Evolutionary conservation across 2,329 filamentous ascomycete species (phyloP).

Genomic region (Lizonia empirigonia): DNA sequence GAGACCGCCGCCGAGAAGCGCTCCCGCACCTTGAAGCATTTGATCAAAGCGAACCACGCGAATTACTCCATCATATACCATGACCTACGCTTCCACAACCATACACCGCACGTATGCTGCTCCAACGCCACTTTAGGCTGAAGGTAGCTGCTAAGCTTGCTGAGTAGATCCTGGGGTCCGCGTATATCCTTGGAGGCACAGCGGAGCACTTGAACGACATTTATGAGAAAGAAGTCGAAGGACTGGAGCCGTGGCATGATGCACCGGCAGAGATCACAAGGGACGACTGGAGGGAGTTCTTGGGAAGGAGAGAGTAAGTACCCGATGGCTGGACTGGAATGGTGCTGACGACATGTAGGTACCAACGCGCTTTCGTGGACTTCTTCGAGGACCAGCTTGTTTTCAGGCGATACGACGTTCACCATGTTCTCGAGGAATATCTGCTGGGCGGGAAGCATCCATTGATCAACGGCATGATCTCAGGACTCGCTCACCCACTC

Average conservation of each 20-base stretch:
- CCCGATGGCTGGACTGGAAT: not conserved
- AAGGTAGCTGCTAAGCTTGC: slow-evolving; percentile 39
- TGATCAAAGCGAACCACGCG: slow-evolving; percentile 88
- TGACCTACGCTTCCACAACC: slow-evolving; percentile 77
- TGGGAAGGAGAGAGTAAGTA: slow-evolving; percentile 71
- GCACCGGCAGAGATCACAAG: slow-evolving; percentile 83
- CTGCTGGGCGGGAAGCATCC: slow-evolving; percentile 76
- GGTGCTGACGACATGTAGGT: slow-evolving; percentile 53
- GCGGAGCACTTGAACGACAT: slow-evolving; percentile 75
- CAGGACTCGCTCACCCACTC: slow-evolving; percentile 84
- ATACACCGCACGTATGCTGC: slow-evolving; percentile 70
- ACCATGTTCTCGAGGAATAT: slow-evolving; percentile 74
- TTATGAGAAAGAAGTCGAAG: slow-evolving; percentile 76
- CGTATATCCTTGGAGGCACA: slow-evolving; percentile 82
- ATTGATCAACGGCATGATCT: slow-evolving; percentile 78
- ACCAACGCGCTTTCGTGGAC: slow-evolving; percentile 89
- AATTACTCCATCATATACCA: slow-evolving; percentile 86
- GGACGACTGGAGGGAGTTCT: slow-evolving; percentile 83
- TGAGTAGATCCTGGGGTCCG: slow-evolving; percentile 72
- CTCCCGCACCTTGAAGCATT: slow-evolving; percentile 82
- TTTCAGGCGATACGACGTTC: slow-evolving; percentile 81
- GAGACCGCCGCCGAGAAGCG: slow-evolving; percentile 81
- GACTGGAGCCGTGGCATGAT: slow-evolving; percentile 79
- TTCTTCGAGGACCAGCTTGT: slow-evolving; percentile 94
- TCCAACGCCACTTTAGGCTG: slow-evolving; percentile 22